Evolutionary conservation across 768 basidiomycete species (phyloP).

Genomic region (Tricholoma sp.): DNA sequence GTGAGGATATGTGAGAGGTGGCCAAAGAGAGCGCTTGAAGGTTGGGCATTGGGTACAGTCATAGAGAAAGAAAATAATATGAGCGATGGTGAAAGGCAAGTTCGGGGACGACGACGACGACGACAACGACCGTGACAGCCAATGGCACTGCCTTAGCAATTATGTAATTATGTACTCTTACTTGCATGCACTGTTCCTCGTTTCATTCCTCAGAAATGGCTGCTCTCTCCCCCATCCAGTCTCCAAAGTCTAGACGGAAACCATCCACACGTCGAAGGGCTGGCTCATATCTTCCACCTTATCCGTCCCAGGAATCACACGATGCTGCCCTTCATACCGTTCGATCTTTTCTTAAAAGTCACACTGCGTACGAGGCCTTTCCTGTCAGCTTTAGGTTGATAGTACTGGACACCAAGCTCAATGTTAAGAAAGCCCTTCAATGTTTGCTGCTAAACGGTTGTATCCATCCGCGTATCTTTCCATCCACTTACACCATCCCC

Average conservation of each 20-base stretch:
- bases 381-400: constrained; percentile 96
- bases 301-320: constrained; percentile 55
- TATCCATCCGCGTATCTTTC: constrained; percentile 4
- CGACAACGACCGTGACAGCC: too few relatives aligned
- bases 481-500: constrained; percentile 10
- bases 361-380: constrained; percentile 93
- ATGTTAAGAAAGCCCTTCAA: constrained; percentile 91
- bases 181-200: neutral
- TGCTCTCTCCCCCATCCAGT: constrained; percentile 44
- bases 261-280: constrained; percentile 56
- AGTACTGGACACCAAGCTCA: constrained; percentile 92
- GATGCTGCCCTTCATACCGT: constrained; percentile 66
- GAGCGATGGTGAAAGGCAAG: neutral
- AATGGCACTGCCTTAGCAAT: neutral
- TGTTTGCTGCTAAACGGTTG: constrained; percentile 79
- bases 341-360: constrained; percentile 75
- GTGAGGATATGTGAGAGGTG: constrained; percentile 3
- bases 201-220: constrained; percentile 29
- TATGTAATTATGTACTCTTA: constrained; percentile 4
- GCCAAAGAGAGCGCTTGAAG: neutral
- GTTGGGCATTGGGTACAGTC: constrained; percentile 4
- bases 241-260: constrained; percentile 49
- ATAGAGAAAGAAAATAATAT: constrained; percentile 3
- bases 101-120: too few relatives aligned
- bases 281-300: constrained; percentile 52